Percentiles rank a stretch among this genome's conserved stretches.
Conservation (phyloP, 345 rosid genomes). For the Leavenworthia alabamica region DNA sequence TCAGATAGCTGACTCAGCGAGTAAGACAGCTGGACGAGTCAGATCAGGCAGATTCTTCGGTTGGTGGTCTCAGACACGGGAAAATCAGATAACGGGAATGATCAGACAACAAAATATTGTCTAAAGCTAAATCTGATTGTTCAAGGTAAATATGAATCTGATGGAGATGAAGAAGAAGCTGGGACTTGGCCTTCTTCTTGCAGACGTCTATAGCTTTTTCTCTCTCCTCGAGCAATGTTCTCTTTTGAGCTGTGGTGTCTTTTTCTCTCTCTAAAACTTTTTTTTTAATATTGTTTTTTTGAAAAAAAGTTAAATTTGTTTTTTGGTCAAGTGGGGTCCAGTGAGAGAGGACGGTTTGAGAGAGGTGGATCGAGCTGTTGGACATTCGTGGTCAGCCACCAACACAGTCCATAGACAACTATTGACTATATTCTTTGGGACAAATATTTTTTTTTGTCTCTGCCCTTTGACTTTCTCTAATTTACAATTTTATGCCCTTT, state of each 20-base stretch:
- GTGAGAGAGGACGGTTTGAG: conserved; percentile 6
- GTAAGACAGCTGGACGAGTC: conserved; percentile 9
- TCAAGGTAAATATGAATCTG: too few species aligned
- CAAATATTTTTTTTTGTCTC: background rate
- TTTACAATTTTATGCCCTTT: conserved; percentile 1
- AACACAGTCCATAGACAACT: conserved; percentile 11
- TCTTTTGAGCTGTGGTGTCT: conserved; percentile 31
- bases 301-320: too few species aligned
- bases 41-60: conserved; percentile 25
- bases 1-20: conserved; percentile 11
- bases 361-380: conserved; percentile 33
- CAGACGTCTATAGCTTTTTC: conserved; percentile 36
- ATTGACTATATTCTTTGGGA: too few species aligned
- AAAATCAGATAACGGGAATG: background rate
- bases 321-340: conserved; percentile 34
- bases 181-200: conserved; percentile 25
- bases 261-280: conserved; percentile 15
- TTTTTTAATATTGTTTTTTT: background rate
- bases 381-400: conserved; percentile 37
- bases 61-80: conserved; percentile 14
- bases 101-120: background rate
- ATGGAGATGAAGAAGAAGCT: conserved; percentile 4
- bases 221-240: conserved; percentile 17
- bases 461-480: conserved; percentile 16
- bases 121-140: conserved; percentile 2